Base-by-base conservation (phyloP, 805 yeast species). In the Ogataea pignaliae region DNA sequence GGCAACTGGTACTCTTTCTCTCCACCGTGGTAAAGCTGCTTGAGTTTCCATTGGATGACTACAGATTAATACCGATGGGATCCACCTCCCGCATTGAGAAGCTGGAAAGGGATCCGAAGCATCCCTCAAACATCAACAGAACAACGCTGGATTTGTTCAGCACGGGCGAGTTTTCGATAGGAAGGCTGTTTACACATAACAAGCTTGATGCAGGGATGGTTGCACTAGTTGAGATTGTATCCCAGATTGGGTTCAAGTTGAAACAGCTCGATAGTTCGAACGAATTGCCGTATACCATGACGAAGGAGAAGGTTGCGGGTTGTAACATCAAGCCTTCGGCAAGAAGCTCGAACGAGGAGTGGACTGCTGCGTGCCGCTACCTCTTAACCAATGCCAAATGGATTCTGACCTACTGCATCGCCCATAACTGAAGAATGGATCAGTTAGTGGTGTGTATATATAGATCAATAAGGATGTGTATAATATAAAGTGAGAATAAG, bases 291-390 rank as follows among this genome's bases (percentile, higher is more conserved):
- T 88, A 88, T 59, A 66, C 66, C 15, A 87, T 90, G 63, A 72
- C 76, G 1, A 73, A 72, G 9, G 96, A 85, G 48, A 75, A 75
- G 41, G 83, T 91, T 31, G 95, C 93, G 1, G 89, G 87, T 1
- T 75, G 79, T 44, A 78, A 86, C 40, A 83, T 91, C n/a, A 70
- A 81, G 38, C 73, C 88, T 1, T 78, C 86, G 1, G 75, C 86
- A 3, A 70, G 73, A 46, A 65, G 73, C 3, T 76, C 83, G 0
- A 83, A 83, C 59, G 79, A 79, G 37, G 88, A 85, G 48, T 90
- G 98, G 98, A 88, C 97, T 0, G 78, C 83, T 21, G 91, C 95
- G 1, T 89, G 96, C 65, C 84, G 85, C 55, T 85, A 81, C 57
- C 68, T 91, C 11, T 66, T 90, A 39, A 86, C 93, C 0, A 79